A percentile compares a stretch with the other conserved stretches of the same genome.
Evolutionary conservation across 2,329 filamentous ascomycete genomes (phyloP).

Genomic region (Aaosphaeria arxii): DNA sequence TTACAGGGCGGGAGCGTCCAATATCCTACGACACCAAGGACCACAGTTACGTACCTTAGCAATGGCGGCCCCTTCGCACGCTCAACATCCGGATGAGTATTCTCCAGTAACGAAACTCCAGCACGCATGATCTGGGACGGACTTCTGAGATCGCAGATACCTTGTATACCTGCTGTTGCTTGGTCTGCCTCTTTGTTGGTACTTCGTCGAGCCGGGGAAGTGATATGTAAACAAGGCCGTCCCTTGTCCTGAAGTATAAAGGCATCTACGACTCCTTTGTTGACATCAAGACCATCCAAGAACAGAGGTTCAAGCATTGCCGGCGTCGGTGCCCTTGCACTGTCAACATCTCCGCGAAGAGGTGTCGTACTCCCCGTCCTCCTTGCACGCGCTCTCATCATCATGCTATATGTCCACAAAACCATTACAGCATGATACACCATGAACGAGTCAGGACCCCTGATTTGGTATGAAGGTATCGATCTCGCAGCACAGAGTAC

Average conservation of each 20-base stretch:
- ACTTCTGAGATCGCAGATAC: too few relatives aligned
- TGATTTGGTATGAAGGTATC: constrained; percentile 14
- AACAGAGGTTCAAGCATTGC: constrained; percentile 4
- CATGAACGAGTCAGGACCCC: constrained; percentile 16
- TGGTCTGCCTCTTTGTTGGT: too few relatives aligned
- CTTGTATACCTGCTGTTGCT: too few relatives aligned
- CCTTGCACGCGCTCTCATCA: constrained; percentile 1
- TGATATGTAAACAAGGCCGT: constrained; percentile 8
- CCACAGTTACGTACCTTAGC: too few relatives aligned
- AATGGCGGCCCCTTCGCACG: too few relatives aligned
- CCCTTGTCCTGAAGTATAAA: constrained; percentile 9
- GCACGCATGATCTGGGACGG: too few relatives aligned
- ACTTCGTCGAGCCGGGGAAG: background rate
- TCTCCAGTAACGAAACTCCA: too few relatives aligned
- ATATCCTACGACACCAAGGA: too few relatives aligned
- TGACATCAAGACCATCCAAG: constrained; percentile 1
- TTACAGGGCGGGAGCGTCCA: too few relatives aligned
- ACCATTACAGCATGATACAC: constrained; percentile 20
- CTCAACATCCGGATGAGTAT: too few relatives aligned
- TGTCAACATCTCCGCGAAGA: background rate
- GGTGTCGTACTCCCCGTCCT: constrained; percentile 11
- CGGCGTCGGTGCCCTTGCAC: constrained; percentile 1
- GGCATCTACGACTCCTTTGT: constrained; percentile 7
- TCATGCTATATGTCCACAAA: constrained; percentile 21
- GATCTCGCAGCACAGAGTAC: constrained; percentile 11